Base-by-base conservation (phyloP, 1,284 basidiomycete genomes). In the Agroathelia rolfsii region DNA sequence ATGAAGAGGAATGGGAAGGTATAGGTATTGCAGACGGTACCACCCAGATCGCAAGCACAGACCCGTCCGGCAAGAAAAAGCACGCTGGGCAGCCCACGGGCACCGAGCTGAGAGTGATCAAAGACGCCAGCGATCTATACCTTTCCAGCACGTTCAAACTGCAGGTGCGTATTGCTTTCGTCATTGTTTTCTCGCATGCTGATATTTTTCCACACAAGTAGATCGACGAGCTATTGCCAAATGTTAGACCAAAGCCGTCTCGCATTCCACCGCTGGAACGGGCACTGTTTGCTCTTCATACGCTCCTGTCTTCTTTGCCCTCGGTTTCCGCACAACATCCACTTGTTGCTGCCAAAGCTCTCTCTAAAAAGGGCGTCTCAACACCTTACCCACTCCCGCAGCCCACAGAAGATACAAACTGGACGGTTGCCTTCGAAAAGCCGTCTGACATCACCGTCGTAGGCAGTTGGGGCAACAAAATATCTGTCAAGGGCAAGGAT, bases 141-240 rank as follows among this genome's bases (percentile, higher is more conserved):
- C 69, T 73, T 46, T 92, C 87, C 1, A 84, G 72, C 34, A 72
- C 88, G 1, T 88, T 95, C 62, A 89, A 87, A 51, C 64, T 90
- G 6, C 81, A 89, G 64, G 83, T 81, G 33, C 24, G 62, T 46
- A 11, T 22, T 25, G 2, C 17, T 25, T 24, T n/a, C 13, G 4
- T 11, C 19, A 5, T 9, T 11, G 28, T 26, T 20, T 24, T n/a
- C 29, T 7, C 7, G 25, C 12, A 27, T 16, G 13, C 34, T 40
- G 29, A 28, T 21, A 16, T 35, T 17, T n/a, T 17, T 22, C 17
- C 20, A 19, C 10, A 12, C 5, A 2, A n/a, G 4, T 48, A 87
- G 83, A 79, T 93, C 41, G 84, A 89, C 41, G 72, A 74, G 0
- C 62, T 94, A 6, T 62, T 94, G 7, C 80, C 84, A 4, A 79